Evolutionary conservation across 139 green algal genomes (phyloP).

Genomic region (Tetradesmus obliquus): DNA sequence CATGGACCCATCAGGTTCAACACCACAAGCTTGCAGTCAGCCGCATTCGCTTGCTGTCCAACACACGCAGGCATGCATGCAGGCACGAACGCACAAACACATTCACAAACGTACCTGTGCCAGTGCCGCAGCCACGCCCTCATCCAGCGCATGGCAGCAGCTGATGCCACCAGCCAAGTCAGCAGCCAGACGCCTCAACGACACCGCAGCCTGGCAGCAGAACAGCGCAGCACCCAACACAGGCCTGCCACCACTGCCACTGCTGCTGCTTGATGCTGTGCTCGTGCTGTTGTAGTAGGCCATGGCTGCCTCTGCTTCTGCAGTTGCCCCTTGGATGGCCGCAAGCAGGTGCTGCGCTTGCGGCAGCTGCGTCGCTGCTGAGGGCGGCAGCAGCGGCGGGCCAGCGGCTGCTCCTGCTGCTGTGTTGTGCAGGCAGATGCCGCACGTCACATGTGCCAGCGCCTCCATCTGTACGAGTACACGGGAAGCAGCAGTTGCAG

Average conservation of each 20-base stretch:
- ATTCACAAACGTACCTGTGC: background rate
- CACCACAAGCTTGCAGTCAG: no score
- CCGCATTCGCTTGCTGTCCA: no score
- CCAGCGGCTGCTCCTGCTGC: slow-evolving; percentile 52
- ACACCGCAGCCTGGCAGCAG: slow-evolving; percentile 17
- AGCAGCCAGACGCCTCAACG: background rate
- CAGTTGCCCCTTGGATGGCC: background rate
- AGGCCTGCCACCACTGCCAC: background rate
- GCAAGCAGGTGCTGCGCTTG: slow-evolving; percentile 24
- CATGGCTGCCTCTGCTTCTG: slow-evolving; percentile 8
- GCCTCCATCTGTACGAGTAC: slow-evolving; percentile 60
- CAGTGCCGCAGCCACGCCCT: background rate
- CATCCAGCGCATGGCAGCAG: slow-evolving; percentile 15
- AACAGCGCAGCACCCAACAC: slow-evolving; percentile 13
- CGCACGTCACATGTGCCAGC: slow-evolving; percentile 64
- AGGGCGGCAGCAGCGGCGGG: slow-evolving; percentile 6
- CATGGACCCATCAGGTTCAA: no score
- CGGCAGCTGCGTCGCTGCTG: slow-evolving; percentile 29
- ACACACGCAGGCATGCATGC: background rate
- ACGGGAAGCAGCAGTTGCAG: background rate
- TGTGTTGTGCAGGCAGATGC: slow-evolving; percentile 79
- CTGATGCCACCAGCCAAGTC: slow-evolving; percentile 10
- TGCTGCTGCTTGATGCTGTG: background rate
- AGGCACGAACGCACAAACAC: no score
- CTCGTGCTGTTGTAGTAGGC: background rate